A percentile compares a stretch with the other conserved stretches of the same genome.
These are phyloP conservation scores for Sparassis latifolia DNA, from an alignment of 1,284 basidiomycete species.

Conservation along the genomic window DNA sequence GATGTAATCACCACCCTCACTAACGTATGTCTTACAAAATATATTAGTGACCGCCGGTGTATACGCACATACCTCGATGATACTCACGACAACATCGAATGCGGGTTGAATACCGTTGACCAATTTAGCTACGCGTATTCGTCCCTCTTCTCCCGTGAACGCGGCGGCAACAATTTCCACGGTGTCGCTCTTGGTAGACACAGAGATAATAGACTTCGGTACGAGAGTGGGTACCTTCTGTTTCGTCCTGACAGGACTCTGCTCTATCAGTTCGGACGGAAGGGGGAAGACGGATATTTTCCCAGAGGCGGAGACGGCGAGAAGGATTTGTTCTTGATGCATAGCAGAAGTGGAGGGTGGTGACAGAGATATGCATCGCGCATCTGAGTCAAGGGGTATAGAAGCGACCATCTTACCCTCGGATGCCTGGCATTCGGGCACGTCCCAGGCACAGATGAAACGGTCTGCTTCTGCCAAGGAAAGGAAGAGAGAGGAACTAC, in stretches of 20 bases:
- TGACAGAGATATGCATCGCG: slow-evolving; percentile 46
- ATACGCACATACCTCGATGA: neutral
- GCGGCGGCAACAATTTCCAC: slow-evolving; percentile 42
- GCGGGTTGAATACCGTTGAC: slow-evolving; percentile 61
- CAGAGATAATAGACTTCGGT: slow-evolving; percentile 42
- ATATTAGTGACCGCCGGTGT: neutral
- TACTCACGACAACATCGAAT: slow-evolving; percentile 61
- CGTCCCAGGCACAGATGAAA: slow-evolving; percentile 64
- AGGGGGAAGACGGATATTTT: slow-evolving; percentile 61
- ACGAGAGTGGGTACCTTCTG: slow-evolving; percentile 44
- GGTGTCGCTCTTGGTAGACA: slow-evolving; percentile 32
- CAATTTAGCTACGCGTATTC: slow-evolving; percentile 54
- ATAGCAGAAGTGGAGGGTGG: slow-evolving; percentile 17
- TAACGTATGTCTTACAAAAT: slow-evolving; percentile 43
- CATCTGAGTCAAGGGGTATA: slow-evolving; percentile 62
- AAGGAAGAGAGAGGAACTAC: slow-evolving; percentile 47
- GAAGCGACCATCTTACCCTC: slow-evolving; percentile 59
- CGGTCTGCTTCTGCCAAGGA: slow-evolving; percentile 73
- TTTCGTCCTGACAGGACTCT: slow-evolving; percentile 31
- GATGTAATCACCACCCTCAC: slow-evolving; percentile 50
- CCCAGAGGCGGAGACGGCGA: slow-evolving; percentile 61
- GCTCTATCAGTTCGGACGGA: slow-evolving; percentile 39
- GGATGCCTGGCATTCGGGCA: slow-evolving; percentile 26
- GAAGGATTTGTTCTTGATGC: slow-evolving; percentile 36
- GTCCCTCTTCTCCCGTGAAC: slow-evolving; percentile 38